Evolutionary conservation across 1,139 yeast genomes (phyloP), one percentile per base, ranked within the genome.

Genomic region (Kodamaea derodonti): DNA sequence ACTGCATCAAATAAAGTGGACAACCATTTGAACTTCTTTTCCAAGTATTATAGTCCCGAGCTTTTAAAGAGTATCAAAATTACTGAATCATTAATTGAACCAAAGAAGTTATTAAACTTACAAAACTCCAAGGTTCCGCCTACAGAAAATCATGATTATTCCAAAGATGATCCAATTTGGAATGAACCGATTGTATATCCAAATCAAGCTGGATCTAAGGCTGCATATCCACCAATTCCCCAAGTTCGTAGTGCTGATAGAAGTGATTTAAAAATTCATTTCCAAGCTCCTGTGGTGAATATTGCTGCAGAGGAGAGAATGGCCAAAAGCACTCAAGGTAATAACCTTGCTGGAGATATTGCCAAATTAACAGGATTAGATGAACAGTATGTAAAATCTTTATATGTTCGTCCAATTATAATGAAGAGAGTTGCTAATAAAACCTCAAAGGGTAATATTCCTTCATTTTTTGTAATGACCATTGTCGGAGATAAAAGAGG

Each of bases 401-500:
- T 90, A 41, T 73, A 75, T 36, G 78, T 78, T 42, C 80, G 84
- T 52, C 84, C 86, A 3, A 60, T 84, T 43, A 72, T 83, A 31
- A 68, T 80, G 68, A 88, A 87, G 63, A 71, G 87, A 40, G 97
- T 92, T 20, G 83, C 90, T 37, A 87, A 90, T 57, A 95, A 88
- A 71, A 92, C 97, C 2, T 79, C 90, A 32, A 86, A 88, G 69
- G 98, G 98, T 56, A 92, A 90, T 58, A 86, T 87, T 46, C 80
- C 84, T 32, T 80, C 88, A 31, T 84, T 80, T 58, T 92, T 86
- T 58, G 84, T 90, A 1, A 62, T 92, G 51, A 94, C 90, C 8
- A 86, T 90, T 27, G 96, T 84, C 7, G 99, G 99, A 31, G 95
- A 94, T 60, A 75, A 80, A 40, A 83, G 84, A 46, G 99, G 99